Evolutionary conservation across 1,284 basidiomycete genomes (phyloP).

Genomic region (Sporisorium sorghi): DNA sequence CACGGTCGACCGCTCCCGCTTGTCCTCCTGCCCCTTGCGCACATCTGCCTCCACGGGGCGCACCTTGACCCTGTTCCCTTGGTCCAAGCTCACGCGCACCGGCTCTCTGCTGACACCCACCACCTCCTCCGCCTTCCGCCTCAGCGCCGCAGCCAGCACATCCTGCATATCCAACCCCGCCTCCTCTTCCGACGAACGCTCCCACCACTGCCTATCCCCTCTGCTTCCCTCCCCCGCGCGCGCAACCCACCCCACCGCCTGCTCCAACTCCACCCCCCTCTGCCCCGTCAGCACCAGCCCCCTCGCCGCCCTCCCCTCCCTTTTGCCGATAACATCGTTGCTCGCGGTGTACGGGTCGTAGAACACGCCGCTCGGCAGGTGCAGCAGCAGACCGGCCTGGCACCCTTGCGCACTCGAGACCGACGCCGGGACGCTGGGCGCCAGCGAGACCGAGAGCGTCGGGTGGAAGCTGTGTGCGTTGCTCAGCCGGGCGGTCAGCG

Average conservation of each 20-base stretch:
- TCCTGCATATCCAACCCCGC: conserved; percentile 12
- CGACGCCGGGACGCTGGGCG: background rate
- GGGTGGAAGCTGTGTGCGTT: conserved; percentile 25
- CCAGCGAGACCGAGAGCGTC: conserved; percentile 7
- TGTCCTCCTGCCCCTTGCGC: background rate
- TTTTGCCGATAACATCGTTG: conserved; percentile 3
- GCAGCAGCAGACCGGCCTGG: conserved; percentile 17
- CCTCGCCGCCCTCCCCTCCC: background rate
- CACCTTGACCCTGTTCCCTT: background rate
- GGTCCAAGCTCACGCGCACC: background rate
- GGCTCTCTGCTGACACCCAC: background rate
- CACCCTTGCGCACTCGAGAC: background rate
- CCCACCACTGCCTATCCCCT: conserved; percentile 12
- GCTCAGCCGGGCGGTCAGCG: background rate
- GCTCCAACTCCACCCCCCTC: conserved; percentile 18
- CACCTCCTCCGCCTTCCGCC: conserved; percentile 5
- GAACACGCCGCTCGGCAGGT: conserved; percentile 31
- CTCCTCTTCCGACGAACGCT: background rate
- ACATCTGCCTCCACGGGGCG: background rate
- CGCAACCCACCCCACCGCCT: conserved; percentile 17
- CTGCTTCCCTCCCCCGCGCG: background rate
- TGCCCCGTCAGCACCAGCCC: conserved; percentile 1
- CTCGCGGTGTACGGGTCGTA: conserved; percentile 36
- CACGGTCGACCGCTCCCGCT: background rate
- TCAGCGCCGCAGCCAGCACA: background rate